Percentiles rank a stretch among this genome's conserved stretches.
Evolutionary conservation across 2,329 filamentous ascomycete genomes (phyloP).

Genomic region (Pseudogymnoascus sp.): DNA sequence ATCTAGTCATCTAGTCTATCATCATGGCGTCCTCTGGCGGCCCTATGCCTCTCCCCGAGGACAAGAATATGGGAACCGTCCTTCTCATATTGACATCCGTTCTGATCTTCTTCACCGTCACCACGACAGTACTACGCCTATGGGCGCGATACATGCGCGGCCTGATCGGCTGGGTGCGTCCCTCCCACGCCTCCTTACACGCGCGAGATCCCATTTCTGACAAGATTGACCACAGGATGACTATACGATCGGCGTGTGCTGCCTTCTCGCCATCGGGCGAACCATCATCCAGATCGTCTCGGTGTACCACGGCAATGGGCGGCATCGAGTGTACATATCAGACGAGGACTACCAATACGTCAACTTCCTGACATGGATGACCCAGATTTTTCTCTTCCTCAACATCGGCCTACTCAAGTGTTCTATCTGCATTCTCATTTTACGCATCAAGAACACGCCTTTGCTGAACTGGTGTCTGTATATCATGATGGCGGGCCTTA

Average conservation of each 20-base stretch:
- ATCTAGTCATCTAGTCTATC: not conserved
- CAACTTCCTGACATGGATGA: constrained; percentile 35
- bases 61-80: constrained; percentile 22
- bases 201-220: not conserved
- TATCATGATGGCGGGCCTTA: no score
- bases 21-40: not conserved
- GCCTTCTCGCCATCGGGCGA: constrained; percentile 27
- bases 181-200: not conserved
- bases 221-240: constrained; percentile 26
- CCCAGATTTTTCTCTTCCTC: constrained; percentile 35
- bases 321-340: constrained; percentile 32
- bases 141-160: constrained; percentile 28
- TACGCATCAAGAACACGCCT: constrained; percentile 21
- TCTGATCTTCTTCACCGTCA: constrained; percentile 28
- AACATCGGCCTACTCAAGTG: constrained; percentile 36
- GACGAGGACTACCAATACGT: constrained; percentile 29
- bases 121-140: constrained; percentile 29
- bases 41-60: not conserved
- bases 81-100: constrained; percentile 29
- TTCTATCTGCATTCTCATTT: constrained; percentile 36
- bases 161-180: constrained; percentile 25
- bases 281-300: constrained; percentile 31
- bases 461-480: no score
- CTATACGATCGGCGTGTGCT: constrained; percentile 29
- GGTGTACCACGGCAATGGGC: constrained; percentile 32